Percentiles rank a stretch among this genome's conserved stretches.
Conservation (phyloP, 306 rosid species). For the Parietaria judaica region DNA sequence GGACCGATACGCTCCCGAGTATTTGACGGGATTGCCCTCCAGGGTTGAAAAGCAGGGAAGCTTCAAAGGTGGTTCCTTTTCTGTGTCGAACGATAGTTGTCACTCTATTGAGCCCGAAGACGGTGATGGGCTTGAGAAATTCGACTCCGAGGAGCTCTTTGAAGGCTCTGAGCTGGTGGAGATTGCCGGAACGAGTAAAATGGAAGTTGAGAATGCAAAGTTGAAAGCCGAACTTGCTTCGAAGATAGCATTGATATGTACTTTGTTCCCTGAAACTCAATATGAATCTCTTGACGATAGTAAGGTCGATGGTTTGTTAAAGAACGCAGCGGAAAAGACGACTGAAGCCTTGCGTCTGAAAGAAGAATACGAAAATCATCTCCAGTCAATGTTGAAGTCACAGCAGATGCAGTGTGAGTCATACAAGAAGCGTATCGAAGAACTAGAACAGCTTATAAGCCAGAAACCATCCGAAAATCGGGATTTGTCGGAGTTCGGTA, state of each 20-base stretch:
- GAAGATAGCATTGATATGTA: slow-evolving; percentile 70
- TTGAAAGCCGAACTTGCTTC: slow-evolving; percentile 97
- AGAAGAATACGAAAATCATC: slow-evolving; percentile 69
- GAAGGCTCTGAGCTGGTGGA: slow-evolving; percentile 76
- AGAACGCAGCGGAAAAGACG: slow-evolving; percentile 71
- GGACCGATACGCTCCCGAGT: slow-evolving; percentile 81
- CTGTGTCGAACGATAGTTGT: slow-evolving; percentile 43
- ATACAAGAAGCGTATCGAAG: slow-evolving; percentile 88
- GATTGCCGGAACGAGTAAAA: slow-evolving; percentile 86
- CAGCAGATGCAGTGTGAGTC: slow-evolving; percentile 76
- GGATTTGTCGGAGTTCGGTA: slow-evolving; percentile 38
- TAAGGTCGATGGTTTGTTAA: slow-evolving; percentile 51
- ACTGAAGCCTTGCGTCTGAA: slow-evolving; percentile 83
- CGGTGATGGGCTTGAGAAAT: slow-evolving; percentile 42
- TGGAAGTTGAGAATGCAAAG: slow-evolving; percentile 98
- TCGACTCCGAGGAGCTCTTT: slow-evolving; percentile 49
- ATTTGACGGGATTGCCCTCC: slow-evolving; percentile 48
- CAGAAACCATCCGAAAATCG: slow-evolving; percentile 46
- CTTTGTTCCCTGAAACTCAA: slow-evolving; percentile 55
- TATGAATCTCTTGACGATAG: slow-evolving; percentile 61
- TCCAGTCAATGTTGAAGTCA: slow-evolving; percentile 71
- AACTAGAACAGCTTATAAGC: slow-evolving; percentile 75
- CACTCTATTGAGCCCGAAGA: slow-evolving; percentile 52
- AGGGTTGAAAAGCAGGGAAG: slow-evolving; percentile 58
- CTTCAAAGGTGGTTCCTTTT: slow-evolving; percentile 41